These are phyloP conservation scores for Lindgomyces ingoldianus DNA, from an alignment of 495 filamentous ascomycete species.

Conservation along the genomic window DNA sequence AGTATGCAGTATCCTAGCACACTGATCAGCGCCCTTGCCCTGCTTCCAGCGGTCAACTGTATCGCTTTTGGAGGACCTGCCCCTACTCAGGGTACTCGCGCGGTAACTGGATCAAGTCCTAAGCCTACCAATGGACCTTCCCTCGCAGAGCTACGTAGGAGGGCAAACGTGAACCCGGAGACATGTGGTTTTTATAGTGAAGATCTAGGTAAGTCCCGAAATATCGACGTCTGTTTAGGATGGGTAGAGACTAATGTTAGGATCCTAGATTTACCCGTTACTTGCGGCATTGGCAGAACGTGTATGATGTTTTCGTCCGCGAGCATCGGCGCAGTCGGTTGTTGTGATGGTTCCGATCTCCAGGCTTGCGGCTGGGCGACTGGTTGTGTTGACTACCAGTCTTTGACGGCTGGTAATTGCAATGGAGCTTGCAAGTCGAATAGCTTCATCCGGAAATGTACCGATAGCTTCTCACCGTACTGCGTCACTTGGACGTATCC, in stretches of 20 bases:
- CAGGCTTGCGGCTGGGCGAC: slow-evolving; percentile 35
- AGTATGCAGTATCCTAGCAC: slow-evolving; percentile 15
- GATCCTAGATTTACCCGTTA: slow-evolving; percentile 19
- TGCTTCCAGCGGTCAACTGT: slow-evolving; percentile 14
- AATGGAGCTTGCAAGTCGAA: slow-evolving; percentile 19
- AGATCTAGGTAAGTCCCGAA: slow-evolving; percentile 12
- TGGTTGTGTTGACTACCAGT: slow-evolving; percentile 29
- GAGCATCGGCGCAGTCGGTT: slow-evolving; percentile 31
- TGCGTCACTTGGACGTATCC: slow-evolving; percentile 38
- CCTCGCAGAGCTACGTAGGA: slow-evolving; percentile 19
- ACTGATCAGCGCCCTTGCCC: slow-evolving; percentile 15
- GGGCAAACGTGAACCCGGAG: slow-evolving; percentile 18
- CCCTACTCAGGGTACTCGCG: slow-evolving; percentile 16
- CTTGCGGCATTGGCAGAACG: slow-evolving; percentile 17
- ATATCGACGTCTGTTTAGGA: neutral
- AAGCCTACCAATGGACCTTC: slow-evolving; percentile 32
- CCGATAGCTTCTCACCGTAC: slow-evolving; percentile 18
- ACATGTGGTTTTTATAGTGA: slow-evolving; percentile 34
- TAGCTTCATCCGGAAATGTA: slow-evolving; percentile 35
- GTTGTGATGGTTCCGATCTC: slow-evolving; percentile 27
- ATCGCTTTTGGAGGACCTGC: slow-evolving; percentile 33
- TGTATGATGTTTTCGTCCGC: slow-evolving; percentile 28
- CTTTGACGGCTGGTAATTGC: slow-evolving; percentile 11
- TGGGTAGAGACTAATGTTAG: slow-evolving; percentile 4
- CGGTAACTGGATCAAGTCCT: slow-evolving; percentile 19